A percentile compares a stretch with the other conserved stretches of the same genome.
Evolutionary conservation across 1,284 basidiomycete species (phyloP).

Genomic region (Mrakiaceae sp.): DNA sequence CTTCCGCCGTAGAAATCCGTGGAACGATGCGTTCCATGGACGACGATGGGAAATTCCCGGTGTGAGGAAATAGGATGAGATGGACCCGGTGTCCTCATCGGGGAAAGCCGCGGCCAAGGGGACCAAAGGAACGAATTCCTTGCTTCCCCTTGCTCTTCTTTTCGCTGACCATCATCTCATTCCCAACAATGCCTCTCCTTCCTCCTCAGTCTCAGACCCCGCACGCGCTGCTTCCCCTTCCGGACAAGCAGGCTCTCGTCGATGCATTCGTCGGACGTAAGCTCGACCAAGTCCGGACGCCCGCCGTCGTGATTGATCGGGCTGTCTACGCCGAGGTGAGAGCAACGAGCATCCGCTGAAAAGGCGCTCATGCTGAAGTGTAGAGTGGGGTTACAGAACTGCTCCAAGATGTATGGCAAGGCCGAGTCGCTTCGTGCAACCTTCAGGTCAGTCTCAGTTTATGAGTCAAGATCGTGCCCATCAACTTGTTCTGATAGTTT

Average conservation of each 20-base stretch:
- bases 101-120: too few species aligned
- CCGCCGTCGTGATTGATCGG: not conserved
- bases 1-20: too few species aligned
- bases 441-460: not conserved
- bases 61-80: too few species aligned
- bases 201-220: not conserved
- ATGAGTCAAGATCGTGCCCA: too few species aligned
- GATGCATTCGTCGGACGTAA: not conserved
- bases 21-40: too few species aligned
- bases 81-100: too few species aligned
- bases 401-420: not conserved
- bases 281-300: not conserved
- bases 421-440: not conserved
- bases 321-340: not conserved
- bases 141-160: too few species aligned
- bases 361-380: too few species aligned
- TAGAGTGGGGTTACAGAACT: not conserved
- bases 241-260: not conserved
- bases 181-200: not conserved
- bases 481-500: too few species aligned
- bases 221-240: not conserved
- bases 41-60: too few species aligned
- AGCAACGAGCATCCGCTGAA: not conserved
- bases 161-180: not conserved
- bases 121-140: too few species aligned